Evolutionary conservation across 164 flowering plant species (phyloP).

Genomic region (Sextonia rubra): DNA sequence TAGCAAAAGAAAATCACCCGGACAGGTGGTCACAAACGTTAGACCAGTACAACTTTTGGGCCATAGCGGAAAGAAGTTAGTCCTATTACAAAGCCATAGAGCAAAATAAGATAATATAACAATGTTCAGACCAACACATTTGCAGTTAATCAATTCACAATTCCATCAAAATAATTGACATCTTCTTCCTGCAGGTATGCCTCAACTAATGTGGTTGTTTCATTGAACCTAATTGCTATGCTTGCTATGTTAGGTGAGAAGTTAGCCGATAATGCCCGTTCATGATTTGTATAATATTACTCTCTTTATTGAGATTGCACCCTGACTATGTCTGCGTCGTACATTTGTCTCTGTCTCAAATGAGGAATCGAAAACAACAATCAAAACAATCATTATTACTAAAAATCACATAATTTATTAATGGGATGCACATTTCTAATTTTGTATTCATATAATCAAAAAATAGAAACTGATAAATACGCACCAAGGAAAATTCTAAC

Average conservation of each 20-base stretch:
- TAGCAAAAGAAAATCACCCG: not conserved
- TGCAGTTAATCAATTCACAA: not conserved
- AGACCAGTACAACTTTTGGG: not conserved
- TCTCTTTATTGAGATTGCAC: not conserved
- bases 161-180: not conserved
- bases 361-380: too few relatives aligned
- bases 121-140: not conserved
- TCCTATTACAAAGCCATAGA: too few relatives aligned
- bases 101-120: too few relatives aligned
- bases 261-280: not conserved
- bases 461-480: too few relatives aligned
- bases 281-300: not conserved
- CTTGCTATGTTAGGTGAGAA: conserved; percentile 53
- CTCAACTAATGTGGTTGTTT: conserved; percentile 34
- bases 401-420: too few relatives aligned
- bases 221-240: conserved; percentile 44
- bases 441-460: too few relatives aligned
- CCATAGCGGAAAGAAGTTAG: not conserved
- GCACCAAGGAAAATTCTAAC: too few relatives aligned
- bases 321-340: too few relatives aligned
- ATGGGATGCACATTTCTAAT: too few relatives aligned
- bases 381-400: too few relatives aligned
- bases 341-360: too few relatives aligned
- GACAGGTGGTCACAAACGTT: not conserved
- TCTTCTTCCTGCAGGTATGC: conserved; percentile 45